Conservation (phyloP, 495 filamentous ascomycete species). For the Xylaria cubensis region DNA sequence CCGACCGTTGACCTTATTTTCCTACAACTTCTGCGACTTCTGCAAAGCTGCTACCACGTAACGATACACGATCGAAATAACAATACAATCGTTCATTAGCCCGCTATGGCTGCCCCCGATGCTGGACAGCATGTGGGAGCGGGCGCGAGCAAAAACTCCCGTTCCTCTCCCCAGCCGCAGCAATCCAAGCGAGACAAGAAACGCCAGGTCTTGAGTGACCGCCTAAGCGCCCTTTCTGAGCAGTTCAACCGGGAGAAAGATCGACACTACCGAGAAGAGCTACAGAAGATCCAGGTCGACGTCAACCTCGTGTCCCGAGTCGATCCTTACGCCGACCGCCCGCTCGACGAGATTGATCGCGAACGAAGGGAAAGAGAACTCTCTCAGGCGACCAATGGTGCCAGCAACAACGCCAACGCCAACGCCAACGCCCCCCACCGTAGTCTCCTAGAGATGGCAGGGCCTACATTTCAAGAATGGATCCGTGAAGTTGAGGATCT, state of each 20-base stretch:
- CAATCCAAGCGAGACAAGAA: conserved; percentile 90
- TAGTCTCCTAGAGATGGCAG: conserved; percentile 69
- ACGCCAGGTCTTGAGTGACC: conserved; percentile 77
- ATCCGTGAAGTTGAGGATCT: conserved; percentile 83
- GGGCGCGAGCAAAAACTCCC: conserved; percentile 32
- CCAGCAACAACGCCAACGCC: conserved; percentile 52
- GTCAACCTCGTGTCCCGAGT: conserved; percentile 84
- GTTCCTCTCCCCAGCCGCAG: conserved; percentile 51
- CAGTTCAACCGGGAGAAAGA: conserved; percentile 83
- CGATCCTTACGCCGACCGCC: conserved; percentile 74
- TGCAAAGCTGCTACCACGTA: not conserved
- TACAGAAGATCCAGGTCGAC: conserved; percentile 87
- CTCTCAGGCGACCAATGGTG: conserved; percentile 64
- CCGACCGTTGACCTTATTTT: not conserved
- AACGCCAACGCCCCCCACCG: conserved; percentile 45
- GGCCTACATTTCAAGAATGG: conserved; percentile 80
- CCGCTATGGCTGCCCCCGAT: conserved; percentile 35
- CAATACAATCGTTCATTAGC: not conserved
- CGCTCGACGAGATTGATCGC: conserved; percentile 70
- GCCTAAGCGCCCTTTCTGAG: conserved; percentile 72
- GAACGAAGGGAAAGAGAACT: conserved; percentile 69
- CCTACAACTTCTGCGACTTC: not conserved
- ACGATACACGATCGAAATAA: not conserved
- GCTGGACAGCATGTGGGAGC: conserved; percentile 33
- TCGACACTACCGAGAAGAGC: conserved; percentile 83